Percentiles rank a stretch among this genome's conserved stretches.
Evolutionary conservation across 768 basidiomycete species (phyloP).

Genomic region (Mycena galericulata): DNA sequence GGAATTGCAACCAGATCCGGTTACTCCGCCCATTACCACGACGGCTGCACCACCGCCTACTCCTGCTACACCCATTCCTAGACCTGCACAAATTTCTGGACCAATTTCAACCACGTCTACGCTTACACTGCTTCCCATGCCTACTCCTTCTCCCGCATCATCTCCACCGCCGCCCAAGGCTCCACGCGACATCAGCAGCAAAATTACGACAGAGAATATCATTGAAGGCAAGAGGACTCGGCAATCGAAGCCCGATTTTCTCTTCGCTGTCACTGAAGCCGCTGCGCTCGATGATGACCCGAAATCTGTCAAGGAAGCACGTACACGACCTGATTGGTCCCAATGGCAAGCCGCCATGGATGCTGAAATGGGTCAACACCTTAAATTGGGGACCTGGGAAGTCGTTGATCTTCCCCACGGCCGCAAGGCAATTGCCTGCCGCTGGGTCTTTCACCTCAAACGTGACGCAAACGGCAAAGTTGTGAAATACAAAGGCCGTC

Average conservation of each 20-base stretch:
- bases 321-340: background rate
- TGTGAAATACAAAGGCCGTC: slow-evolving; percentile 22
- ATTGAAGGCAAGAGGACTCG: slow-evolving; percentile 9
- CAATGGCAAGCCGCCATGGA: no score
- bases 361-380: slow-evolving; percentile 16
- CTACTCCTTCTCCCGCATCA: no score
- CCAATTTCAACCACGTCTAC: slow-evolving; percentile 3
- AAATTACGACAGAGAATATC: no score
- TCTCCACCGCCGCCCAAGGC: no score
- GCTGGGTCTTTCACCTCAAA: slow-evolving; percentile 15
- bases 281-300: slow-evolving; percentile 21
- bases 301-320: slow-evolving; percentile 9
- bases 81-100: background rate
- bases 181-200: no score
- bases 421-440: slow-evolving; percentile 15
- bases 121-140: background rate
- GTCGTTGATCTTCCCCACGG: slow-evolving; percentile 1
- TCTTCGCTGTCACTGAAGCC: background rate
- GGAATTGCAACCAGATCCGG: no score
- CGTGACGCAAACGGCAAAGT: slow-evolving; percentile 9
- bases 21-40: no score
- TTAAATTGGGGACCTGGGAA: slow-evolving; percentile 23
- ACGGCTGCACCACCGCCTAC: no score
- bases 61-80: no score
- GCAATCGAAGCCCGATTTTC: background rate